Conservation (phyloP, 2,329 filamentous ascomycete species). For the Bipolaris cookei region DNA sequence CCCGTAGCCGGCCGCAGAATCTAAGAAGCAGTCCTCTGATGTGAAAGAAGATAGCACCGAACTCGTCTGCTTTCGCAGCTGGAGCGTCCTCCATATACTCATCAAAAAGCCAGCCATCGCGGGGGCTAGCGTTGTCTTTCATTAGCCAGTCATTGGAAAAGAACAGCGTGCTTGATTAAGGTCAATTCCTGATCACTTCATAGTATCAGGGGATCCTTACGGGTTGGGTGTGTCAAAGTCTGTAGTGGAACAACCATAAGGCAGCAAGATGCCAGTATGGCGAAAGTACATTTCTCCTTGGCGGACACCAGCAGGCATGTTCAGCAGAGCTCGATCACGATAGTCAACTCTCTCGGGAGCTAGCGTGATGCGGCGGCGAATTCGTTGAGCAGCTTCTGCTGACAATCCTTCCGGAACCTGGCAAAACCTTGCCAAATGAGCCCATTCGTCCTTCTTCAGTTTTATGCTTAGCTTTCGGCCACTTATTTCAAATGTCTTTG, state of each 20-base stretch:
- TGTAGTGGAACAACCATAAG: neutral
- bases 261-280: neutral
- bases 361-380: neutral
- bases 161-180: neutral
- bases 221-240: neutral
- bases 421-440: neutral
- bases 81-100: neutral
- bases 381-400: neutral
- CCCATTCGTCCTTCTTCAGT: neutral
- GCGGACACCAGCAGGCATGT: neutral
- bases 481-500: neutral
- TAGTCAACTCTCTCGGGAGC: neutral
- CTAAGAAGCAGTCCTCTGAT: neutral
- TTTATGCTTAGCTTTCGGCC: neutral
- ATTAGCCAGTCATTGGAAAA: neutral
- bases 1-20: neutral
- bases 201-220: neutral
- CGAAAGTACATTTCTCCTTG: neutral
- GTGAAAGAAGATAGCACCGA: neutral
- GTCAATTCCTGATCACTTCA: neutral
- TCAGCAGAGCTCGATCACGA: neutral
- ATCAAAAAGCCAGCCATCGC: neutral
- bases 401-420: neutral
- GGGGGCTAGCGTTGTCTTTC: neutral
- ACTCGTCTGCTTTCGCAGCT: neutral